Percentiles rank a stretch among this genome's conserved stretches.
phyloP scores from a whole-genome alignment of 2,329 filamentous ascomycete genomes.

The Apiospora hydei region DNA sequence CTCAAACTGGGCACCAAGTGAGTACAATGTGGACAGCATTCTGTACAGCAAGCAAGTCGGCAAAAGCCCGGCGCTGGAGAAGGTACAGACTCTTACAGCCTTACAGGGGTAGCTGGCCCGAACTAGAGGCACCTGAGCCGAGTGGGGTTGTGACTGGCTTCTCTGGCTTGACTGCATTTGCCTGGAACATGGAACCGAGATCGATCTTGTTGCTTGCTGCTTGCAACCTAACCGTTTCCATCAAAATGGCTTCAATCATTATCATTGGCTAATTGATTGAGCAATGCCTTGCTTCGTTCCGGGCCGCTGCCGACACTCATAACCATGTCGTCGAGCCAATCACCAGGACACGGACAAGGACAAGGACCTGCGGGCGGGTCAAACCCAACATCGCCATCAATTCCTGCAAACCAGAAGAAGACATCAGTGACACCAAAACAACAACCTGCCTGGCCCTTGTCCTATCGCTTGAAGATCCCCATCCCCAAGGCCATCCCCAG shows the following conservation, averaged over 20 bases:
- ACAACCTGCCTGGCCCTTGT: constrained; percentile 2
- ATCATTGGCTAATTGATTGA: background rate
- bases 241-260: background rate
- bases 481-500: background rate
- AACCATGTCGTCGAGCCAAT: constrained; percentile 1
- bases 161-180: background rate
- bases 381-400: background rate
- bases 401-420: background rate
- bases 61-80: background rate
- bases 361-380: background rate
- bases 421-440: background rate
- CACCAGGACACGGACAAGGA: background rate
- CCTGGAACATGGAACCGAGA: constrained; percentile 1
- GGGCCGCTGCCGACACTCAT: background rate
- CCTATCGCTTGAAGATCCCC: constrained; percentile 13
- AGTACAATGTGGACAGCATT: no score
- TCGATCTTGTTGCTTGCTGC: background rate
- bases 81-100: background rate
- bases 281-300: background rate
- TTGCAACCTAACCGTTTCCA: background rate
- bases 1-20: background rate
- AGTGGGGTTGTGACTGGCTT: background rate
- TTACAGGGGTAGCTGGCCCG: background rate
- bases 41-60: background rate
- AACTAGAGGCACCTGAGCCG: background rate